Percentiles rank a stretch among this genome's conserved stretches.
phyloP scores from a whole-genome alignment of 2,329 filamentous ascomycete species.

The Xylariaceae sp. region DNA sequence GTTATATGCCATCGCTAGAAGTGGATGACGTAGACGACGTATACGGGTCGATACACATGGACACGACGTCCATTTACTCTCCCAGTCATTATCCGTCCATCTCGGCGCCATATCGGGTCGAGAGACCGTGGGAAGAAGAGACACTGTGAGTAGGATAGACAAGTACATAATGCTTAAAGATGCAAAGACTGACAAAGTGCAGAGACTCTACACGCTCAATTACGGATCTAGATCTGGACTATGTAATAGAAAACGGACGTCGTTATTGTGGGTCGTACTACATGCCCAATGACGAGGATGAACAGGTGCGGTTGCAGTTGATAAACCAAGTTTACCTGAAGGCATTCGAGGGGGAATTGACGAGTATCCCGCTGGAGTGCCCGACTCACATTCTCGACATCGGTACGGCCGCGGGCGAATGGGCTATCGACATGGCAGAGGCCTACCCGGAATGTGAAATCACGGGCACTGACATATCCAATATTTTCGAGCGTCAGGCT shows the following conservation, averaged over 20 bases:
- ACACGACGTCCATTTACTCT: slow-evolving; percentile 41
- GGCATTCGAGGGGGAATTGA: slow-evolving; percentile 41
- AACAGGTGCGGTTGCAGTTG: slow-evolving; percentile 59
- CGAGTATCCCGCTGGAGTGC: slow-evolving; percentile 37
- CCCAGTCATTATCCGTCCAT: slow-evolving; percentile 35
- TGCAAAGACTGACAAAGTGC: slow-evolving; percentile 8
- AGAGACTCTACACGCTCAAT: slow-evolving; percentile 42
- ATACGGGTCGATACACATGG: slow-evolving; percentile 21
- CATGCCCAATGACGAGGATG: slow-evolving; percentile 63
- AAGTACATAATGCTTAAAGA: neutral
- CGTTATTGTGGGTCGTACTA: slow-evolving; percentile 60
- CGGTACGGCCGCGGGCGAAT: slow-evolving; percentile 54
- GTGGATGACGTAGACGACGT: slow-evolving; percentile 13
- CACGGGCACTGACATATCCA: slow-evolving; percentile 55
- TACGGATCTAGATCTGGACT: slow-evolving; percentile 48
- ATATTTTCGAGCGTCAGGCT: slow-evolving; percentile 52
- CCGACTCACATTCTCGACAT: slow-evolving; percentile 50
- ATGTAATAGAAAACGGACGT: slow-evolving; percentile 56
- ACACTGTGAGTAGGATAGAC: slow-evolving; percentile 34
- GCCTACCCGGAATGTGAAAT: slow-evolving; percentile 50
- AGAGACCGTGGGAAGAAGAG: slow-evolving; percentile 31
- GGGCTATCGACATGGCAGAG: slow-evolving; percentile 51
- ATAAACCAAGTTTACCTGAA: slow-evolving; percentile 60
- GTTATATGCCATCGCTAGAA: slow-evolving; percentile 17
- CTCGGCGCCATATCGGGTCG: slow-evolving; percentile 30